Evolutionary conservation across 192 early-diverging fungal genomes (phyloP), one percentile per base, ranked within the genome.

Genomic region (Coemansia sp.): DNA sequence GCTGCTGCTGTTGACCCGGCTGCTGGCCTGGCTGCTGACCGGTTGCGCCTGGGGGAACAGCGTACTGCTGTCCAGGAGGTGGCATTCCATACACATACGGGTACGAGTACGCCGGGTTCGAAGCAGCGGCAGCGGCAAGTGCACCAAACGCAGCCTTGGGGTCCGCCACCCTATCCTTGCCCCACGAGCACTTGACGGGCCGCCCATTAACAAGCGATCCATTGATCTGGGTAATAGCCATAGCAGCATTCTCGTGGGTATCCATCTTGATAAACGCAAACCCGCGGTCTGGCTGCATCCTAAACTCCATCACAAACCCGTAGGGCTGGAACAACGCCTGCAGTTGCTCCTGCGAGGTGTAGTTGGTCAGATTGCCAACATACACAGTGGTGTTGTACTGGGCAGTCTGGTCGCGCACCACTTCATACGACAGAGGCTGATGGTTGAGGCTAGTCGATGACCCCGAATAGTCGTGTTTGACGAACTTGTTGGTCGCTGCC

Each of bases 231-330:
- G 91, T 91, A 75, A 97, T 95, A n/a, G 94, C 93, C 73, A 88
- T 88, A 18, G 95, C 91, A 1, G 95, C 95, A 77, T 90, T 91
- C 75, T 96, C 93, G 74, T 97, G 95, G 2, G 93, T 88, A 81
- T 96, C 94, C 74, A 97, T 91, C 90, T 94, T 94, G 69, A 96
- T 87, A 82, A 97, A 97, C 11, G 92, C 95, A 74, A 91, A 97
- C 15, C 96, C 96, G 70, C 93, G 92, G 54, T 96, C 96, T n/a
- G 88, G 86, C 78, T 95, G 95, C 73, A 97, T 75, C 55, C 93
- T 90, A 52, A 95, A 74, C 68, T 95, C 94, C 20, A 90, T 79
- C 33, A 95, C 87, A 71, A 84, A 90, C 10, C 95, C 95, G 74
- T 85, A 96, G 27, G 78, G 79, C 72, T 92, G 90, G 86, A 97